A percentile compares a stretch with the other conserved stretches of the same genome.
These are phyloP conservation scores for Liriodendron chinense DNA, from an alignment of 164 flowering plant genomes.

Conservation along the genomic window DNA sequence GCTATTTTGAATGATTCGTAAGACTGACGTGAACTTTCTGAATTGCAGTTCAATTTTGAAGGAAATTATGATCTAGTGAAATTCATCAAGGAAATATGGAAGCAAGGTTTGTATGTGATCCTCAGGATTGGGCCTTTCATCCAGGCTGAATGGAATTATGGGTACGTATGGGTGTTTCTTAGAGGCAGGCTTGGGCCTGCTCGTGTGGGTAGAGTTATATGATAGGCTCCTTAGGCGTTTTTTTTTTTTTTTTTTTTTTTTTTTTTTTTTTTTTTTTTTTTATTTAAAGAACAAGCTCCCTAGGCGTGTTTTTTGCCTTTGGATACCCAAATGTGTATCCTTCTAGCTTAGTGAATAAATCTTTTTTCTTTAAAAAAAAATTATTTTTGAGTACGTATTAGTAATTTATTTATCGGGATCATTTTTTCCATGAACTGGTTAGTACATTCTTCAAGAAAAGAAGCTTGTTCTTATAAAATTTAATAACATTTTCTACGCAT, in stretches of 20 bases:
- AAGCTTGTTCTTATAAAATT: background rate
- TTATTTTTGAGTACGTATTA: too few relatives aligned
- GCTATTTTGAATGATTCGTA: background rate
- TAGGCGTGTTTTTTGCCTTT: too few relatives aligned
- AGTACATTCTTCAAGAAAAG: background rate
- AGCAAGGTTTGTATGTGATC: slow-evolving; percentile 38
- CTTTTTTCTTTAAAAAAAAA: too few relatives aligned
- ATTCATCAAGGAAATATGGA: slow-evolving; percentile 41
- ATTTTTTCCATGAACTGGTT: background rate
- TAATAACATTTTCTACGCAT: slow-evolving; percentile 23
- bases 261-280: too few relatives aligned
- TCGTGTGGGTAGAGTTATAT: too few relatives aligned
- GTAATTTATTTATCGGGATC: background rate
- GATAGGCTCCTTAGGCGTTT: too few relatives aligned
- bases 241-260: too few relatives aligned
- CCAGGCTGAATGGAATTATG: slow-evolving; percentile 50
- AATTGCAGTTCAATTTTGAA: slow-evolving; percentile 42
- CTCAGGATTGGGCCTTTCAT: slow-evolving; percentile 59
- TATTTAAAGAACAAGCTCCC: too few relatives aligned
- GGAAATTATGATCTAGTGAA: slow-evolving; percentile 49
- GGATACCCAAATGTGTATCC: too few relatives aligned
- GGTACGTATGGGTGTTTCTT: too few relatives aligned
- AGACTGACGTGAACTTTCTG: background rate
- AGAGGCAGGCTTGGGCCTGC: too few relatives aligned
- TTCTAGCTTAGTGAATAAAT: too few relatives aligned